These are phyloP conservation scores for Stephania japonica DNA, from an alignment of 164 flowering plant genomes.

Conservation along the genomic window DNA sequence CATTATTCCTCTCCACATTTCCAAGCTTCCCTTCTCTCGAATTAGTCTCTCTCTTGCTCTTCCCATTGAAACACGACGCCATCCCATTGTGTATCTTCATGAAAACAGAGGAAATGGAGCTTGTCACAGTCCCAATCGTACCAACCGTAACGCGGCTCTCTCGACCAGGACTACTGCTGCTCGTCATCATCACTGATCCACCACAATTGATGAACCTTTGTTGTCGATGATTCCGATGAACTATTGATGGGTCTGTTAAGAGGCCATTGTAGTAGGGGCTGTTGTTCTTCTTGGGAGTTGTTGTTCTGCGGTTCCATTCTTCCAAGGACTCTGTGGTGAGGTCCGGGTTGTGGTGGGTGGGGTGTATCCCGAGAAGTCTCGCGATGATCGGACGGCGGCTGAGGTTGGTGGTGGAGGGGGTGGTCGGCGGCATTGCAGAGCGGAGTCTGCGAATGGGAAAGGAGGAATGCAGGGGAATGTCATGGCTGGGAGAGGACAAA, in stretches of 20 bases:
- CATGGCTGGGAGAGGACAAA: neutral
- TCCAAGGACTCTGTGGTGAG: constrained; percentile 26
- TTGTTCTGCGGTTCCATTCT: constrained; percentile 20
- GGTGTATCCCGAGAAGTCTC: neutral
- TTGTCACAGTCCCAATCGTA: constrained; percentile 4
- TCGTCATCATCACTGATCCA: no score
- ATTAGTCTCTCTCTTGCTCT: neutral
- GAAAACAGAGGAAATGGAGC: constrained; percentile 23
- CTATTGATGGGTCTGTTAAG: constrained; percentile 21
- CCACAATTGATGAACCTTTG: no score
- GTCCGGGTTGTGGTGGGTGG: neutral
- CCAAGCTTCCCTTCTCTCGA: neutral
- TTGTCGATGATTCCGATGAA: constrained; percentile 8
- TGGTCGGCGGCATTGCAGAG: neutral
- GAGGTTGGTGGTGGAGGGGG: neutral
- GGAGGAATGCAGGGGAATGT: neutral
- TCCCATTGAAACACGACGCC: constrained; percentile 23
- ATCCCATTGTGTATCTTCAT: constrained; percentile 23
- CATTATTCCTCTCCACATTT: neutral
- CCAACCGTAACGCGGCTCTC: constrained; percentile 19
- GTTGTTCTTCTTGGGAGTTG: neutral
- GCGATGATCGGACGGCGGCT: neutral
- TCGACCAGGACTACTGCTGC: constrained; percentile 23
- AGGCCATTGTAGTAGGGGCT: constrained; percentile 44
- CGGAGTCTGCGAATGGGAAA: neutral